Base-by-base conservation (phyloP, 2,329 filamentous ascomycete genomes). In the Monosporascus sp. region DNA sequence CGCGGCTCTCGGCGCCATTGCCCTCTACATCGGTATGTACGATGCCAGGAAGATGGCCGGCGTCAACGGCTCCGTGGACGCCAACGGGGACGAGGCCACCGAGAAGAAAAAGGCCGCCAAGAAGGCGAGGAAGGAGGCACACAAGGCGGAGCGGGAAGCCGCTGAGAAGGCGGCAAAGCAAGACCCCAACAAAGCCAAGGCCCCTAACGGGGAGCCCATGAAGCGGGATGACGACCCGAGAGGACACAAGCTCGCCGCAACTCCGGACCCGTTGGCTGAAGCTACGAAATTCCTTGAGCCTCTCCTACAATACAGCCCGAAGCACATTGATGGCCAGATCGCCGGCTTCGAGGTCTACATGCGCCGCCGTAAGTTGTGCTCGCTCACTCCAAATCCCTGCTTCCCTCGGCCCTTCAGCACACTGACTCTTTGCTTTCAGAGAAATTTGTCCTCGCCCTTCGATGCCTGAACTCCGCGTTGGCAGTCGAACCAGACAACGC, bases 181-280 rank as follows among this genome's bases (percentile, higher is more conserved):
- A 59, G 91, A 96, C 59, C 90, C 91, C 7, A 91, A 95, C 69
- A 93, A 91, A 76, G 79, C 82, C 26, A 81, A 84, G 52, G 78
- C 77, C 24, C 78, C 80, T 34, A 82, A 81, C 41, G 82, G 80
- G 26, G 88, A 86, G 56, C 74, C 78, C 9, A 94, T 92, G 77
- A 96, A 96, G 77, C 88, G 90, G 72, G 94, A 99, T 62, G 83
- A 89, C 20, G 94, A 99, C 71, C 93, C 94, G 26, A 78, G 88
- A 34, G 94, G 95, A 41, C 75, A 85, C 62, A 90, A 89, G 70
- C 79, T 97, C 54, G 83, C 90, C 19, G 83, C 88, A 56, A 96
- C 93, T 4, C 81, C 85, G 54, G 87, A 94, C 52, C 93, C 94
- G 8, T 74, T 99, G 45, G 86, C 85, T 48, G 91, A 94, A 64